Conservation (phyloP, 2,329 filamentous ascomycete genomes). For the Ascochyta pisi region DNA sequence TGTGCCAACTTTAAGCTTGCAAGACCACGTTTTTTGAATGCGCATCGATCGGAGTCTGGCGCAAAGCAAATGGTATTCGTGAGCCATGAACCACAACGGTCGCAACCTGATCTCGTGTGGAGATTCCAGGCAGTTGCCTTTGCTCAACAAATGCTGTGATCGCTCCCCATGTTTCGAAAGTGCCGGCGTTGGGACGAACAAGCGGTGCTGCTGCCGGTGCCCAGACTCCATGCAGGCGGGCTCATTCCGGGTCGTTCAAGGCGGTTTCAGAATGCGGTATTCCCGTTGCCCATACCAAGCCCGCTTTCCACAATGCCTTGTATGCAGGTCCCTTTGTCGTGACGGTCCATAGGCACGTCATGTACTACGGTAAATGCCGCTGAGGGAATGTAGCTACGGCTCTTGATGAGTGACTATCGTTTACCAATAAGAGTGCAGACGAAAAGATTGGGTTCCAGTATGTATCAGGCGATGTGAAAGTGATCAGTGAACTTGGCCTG, state of each 20-base stretch:
- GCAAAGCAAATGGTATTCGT: no score
- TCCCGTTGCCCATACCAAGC: conserved; percentile 7
- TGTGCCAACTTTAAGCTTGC: not conserved
- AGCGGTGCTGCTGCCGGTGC: not conserved
- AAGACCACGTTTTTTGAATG: no score
- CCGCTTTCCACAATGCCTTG: conserved; percentile 13
- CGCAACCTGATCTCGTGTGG: conserved; percentile 2
- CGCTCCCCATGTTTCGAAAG: conserved; percentile 10
- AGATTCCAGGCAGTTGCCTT: conserved; percentile 7
- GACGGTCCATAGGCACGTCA: not conserved
- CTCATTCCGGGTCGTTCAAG: conserved; percentile 7
- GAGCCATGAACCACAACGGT: not conserved
- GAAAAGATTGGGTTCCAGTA: not conserved
- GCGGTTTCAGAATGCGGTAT: conserved; percentile 12
- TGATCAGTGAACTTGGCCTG: not conserved
- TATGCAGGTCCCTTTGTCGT: conserved; percentile 1
- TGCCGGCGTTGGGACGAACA: conserved; percentile 1
- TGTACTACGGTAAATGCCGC: not conserved
- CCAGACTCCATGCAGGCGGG: not conserved
- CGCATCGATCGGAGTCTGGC: no score
- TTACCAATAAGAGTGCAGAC: not conserved
- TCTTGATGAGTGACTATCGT: not conserved
- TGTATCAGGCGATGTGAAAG: not conserved
- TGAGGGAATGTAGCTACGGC: no score
- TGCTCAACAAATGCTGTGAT: conserved; percentile 16